Base-by-base conservation (phyloP, 805 yeast species). In the Candida patagonica region DNA sequence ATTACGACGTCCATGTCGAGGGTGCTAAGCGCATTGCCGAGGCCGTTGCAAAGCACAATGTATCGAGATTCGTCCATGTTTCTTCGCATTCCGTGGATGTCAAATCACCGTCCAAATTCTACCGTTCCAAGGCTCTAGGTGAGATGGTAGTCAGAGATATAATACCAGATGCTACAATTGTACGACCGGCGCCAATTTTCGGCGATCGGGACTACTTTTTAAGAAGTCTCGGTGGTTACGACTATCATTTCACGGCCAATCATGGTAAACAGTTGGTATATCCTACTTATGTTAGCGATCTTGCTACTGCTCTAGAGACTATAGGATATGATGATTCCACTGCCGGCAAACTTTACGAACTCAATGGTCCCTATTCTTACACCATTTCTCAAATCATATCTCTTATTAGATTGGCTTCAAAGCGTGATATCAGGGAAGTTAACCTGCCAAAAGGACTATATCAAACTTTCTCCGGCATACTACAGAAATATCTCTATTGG, bases 251-350 rank as follows among this genome's bases (percentile, higher is more conserved):
- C 65, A 74, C 82, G 41, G 76, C 83, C 37, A 73, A 81, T 59
- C 70, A 71, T 55, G 72, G 75, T 59, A 71, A 73, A 47, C 80
- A 80, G 61, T 66, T 61, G 46, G 60, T 78, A 33, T 69, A 71
- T 51, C 95, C 95, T 30, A 76, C 77, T n/a, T 85, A 80, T 56
- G 85, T 77, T 27, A 49, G 66, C 37, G 94, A 85, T 56, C 87
- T 84, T 42, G 89, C 92, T 17, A 66, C 71, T 47, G 94, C 83
- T 3, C 67, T 85, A 50, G 92, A 81, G 65, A 71, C 67, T 50
- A 82, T 85, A 50, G 88, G 84, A 7, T 84, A 65, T 58, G 88
- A 85, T 57, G 94, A 85, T 60, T 66, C 83, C 39, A 84, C 94
- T 16, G 69, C 70, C 10, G 94, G 94, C 45, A 71, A 80, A 61